Conservation (phyloP, 2,329 filamentous ascomycete genomes). For the Colletotrichum falcatum region DNA sequence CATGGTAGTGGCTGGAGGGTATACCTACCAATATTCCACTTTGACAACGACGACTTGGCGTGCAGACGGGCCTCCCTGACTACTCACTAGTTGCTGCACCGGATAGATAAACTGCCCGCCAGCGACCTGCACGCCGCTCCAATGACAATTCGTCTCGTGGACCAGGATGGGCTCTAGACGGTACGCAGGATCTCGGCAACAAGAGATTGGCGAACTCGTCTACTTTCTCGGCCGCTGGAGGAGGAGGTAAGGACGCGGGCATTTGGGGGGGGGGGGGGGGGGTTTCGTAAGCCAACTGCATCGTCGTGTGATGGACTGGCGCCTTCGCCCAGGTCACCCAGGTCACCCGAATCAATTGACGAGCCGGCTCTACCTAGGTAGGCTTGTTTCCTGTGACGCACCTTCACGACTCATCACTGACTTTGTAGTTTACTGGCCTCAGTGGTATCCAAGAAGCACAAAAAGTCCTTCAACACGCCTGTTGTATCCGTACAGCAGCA, state of each 20-base stretch:
- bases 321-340: background rate
- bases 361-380: background rate
- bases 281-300: no score
- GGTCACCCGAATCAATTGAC: slow-evolving; percentile 26
- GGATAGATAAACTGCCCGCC: slow-evolving; percentile 28
- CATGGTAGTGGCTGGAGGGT: no score
- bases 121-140: slow-evolving; percentile 25
- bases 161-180: slow-evolving; percentile 10
- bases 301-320: background rate
- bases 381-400: slow-evolving; percentile 26
- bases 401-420: slow-evolving; percentile 31
- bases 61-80: slow-evolving; percentile 27
- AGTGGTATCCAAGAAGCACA: no score
- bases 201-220: slow-evolving; percentile 38
- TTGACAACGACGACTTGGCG: slow-evolving; percentile 34
- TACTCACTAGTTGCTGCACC: slow-evolving; percentile 22
- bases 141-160: slow-evolving; percentile 11
- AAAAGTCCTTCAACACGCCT: slow-evolving; percentile 3
- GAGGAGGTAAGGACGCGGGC: background rate
- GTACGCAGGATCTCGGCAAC: slow-evolving; percentile 28
- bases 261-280: no score
- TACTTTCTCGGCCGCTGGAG: slow-evolving; percentile 14
- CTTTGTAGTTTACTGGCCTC: slow-evolving; percentile 15
- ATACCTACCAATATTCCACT: background rate
- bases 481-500: background rate